Percentiles rank a stretch among this genome's conserved stretches.
Evolutionary conservation across 2,329 filamentous ascomycete species (phyloP).

Genomic region (Fusarium succisae): DNA sequence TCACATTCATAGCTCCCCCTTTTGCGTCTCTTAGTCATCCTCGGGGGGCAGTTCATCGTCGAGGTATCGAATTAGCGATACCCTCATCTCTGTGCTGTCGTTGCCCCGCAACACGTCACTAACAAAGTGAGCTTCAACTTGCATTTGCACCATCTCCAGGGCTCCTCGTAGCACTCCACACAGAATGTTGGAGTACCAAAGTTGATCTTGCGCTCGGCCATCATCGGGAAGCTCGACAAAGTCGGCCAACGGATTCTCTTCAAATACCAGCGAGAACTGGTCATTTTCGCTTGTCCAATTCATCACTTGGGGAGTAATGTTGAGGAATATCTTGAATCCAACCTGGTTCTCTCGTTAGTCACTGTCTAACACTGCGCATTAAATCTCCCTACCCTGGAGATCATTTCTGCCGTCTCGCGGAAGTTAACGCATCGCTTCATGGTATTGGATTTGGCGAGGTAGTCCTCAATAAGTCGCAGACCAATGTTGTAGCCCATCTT

Average conservation of each 20-base stretch:
- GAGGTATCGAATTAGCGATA: slow-evolving; percentile 91
- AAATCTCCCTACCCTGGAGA: slow-evolving; percentile 77
- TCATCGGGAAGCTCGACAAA: slow-evolving; percentile 98
- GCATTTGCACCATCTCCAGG: slow-evolving; percentile 99
- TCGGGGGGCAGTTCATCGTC: slow-evolving; percentile 97
- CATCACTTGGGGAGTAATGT: slow-evolving; percentile 90
- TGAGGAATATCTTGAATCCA: slow-evolving; percentile 98
- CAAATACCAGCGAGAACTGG: slow-evolving; percentile 94
- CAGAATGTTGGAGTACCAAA: slow-evolving; percentile 98
- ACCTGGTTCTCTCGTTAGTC: slow-evolving; percentile 65
- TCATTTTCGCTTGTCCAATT: slow-evolving; percentile 98
- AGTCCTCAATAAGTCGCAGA: slow-evolving; percentile 94
- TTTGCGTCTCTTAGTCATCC: slow-evolving; percentile 73
- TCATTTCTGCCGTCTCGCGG: slow-evolving; percentile 95
- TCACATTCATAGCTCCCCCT: not conserved
- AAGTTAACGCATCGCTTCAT: slow-evolving; percentile 92
- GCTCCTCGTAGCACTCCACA: slow-evolving; percentile 92
- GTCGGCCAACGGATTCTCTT: slow-evolving; percentile 96
- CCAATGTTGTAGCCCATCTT: slow-evolving; percentile 99
- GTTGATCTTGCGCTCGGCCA: slow-evolving; percentile 91
- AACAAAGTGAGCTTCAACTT: slow-evolving; percentile 95
- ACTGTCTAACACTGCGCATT: not conserved
- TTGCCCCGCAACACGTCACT: slow-evolving; percentile 93
- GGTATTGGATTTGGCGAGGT: slow-evolving; percentile 92
- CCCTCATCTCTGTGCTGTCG: slow-evolving; percentile 96